Percentiles rank a stretch among this genome's conserved stretches.
These are phyloP conservation scores for Plasmopara viticola DNA, from an alignment of 352 stramenopile species.

Conservation along the genomic window DNA sequence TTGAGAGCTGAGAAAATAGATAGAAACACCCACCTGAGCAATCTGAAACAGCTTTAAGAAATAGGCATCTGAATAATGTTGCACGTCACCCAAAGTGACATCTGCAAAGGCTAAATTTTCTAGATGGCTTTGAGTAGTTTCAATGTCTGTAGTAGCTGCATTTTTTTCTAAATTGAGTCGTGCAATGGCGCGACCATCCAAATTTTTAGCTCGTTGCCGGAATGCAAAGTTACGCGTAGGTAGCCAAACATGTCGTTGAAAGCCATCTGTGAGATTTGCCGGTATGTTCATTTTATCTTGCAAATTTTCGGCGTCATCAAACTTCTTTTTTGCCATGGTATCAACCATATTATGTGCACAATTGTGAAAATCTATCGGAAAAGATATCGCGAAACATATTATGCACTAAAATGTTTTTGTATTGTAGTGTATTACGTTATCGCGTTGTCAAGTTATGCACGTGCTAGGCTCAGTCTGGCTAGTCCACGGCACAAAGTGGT, in stretches of 20 bases:
- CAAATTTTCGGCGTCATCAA: constrained; percentile 8
- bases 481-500: no score
- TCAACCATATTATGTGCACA: constrained; percentile 22
- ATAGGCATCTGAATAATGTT: constrained; percentile 81
- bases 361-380: constrained; percentile 18
- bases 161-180: constrained; percentile 67
- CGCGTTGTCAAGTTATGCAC: no score
- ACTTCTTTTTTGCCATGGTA: constrained; percentile 7
- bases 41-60: constrained; percentile 86
- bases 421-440: no score
- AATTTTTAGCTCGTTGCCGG: constrained; percentile 59
- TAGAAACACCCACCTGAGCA: constrained; percentile 40
- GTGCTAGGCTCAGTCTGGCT: no score
- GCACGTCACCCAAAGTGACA: constrained; percentile 72
- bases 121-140: constrained; percentile 63
- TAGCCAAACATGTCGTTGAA: constrained; percentile 52
- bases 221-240: constrained; percentile 71
- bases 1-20: not conserved
- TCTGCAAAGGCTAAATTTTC: constrained; percentile 81
- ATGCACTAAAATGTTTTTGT: no score
- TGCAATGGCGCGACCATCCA: constrained; percentile 66
- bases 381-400: no score
- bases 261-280: constrained; percentile 6
- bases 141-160: constrained; percentile 68
- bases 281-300: constrained; percentile 18